These are phyloP conservation scores for Ustilago sp. DNA, from an alignment of 1,284 basidiomycete genomes.

Conservation along the genomic window DNA sequence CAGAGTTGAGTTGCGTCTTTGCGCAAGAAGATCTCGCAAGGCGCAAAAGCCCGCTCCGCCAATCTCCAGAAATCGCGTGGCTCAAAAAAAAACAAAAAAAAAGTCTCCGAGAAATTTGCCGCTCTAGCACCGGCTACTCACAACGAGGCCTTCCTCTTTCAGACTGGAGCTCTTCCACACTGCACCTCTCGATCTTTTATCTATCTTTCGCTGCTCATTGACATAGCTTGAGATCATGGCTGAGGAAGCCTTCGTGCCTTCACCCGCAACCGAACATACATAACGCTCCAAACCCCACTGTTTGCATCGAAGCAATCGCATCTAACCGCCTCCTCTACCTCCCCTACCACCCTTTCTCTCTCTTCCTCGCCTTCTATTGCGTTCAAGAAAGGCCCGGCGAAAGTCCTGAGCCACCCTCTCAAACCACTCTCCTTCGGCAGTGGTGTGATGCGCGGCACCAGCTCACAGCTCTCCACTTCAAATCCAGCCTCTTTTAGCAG, in stretches of 20 bases:
- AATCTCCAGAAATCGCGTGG: background rate
- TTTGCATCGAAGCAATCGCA: conserved; percentile 28
- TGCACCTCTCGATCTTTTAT: no score
- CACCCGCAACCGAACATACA: conserved; percentile 46
- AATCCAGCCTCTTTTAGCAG: conserved; percentile 28
- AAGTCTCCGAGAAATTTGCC: conserved; percentile 27
- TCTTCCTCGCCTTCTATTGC: conserved; percentile 13
- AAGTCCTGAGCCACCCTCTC: conserved; percentile 41
- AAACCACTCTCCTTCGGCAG: conserved; percentile 22
- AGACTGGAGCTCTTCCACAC: no score
- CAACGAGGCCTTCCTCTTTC: no score
- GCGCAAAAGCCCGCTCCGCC: background rate
- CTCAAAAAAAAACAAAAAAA: background rate
- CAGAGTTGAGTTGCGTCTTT: background rate
- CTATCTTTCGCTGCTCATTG: background rate
- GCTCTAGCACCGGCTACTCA: background rate
- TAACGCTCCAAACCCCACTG: conserved; percentile 29
- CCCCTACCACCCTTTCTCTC: conserved; percentile 20
- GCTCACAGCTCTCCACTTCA: conserved; percentile 31
- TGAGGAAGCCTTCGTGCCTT: conserved; percentile 20
- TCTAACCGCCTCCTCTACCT: conserved; percentile 27
- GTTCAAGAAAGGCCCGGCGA: conserved; percentile 43
- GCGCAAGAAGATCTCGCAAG: conserved; percentile 7
- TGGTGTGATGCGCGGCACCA: conserved; percentile 31
- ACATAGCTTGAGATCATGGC: background rate